Conservation (phyloP, 257 asterid genomes). For the Solanum pinnatisectum region DNA sequence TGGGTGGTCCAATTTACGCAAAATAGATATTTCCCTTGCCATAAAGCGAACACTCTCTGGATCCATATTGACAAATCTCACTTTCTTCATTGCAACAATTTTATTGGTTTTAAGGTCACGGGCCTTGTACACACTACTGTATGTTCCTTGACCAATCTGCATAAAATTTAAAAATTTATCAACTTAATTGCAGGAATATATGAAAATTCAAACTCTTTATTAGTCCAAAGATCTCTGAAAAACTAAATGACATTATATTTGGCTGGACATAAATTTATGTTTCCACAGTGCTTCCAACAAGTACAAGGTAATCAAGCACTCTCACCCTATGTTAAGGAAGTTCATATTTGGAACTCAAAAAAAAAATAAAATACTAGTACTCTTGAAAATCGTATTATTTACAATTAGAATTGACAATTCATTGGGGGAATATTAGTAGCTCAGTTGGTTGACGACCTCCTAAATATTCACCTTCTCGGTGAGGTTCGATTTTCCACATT, state of each 20-base stretch:
- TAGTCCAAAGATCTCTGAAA: not conserved
- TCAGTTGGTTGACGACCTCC: not conserved
- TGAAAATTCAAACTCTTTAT: not conserved
- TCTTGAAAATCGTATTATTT: not conserved
- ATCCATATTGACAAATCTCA: conserved; percentile 79
- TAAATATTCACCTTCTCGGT: not conserved
- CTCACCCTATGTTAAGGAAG: not conserved
- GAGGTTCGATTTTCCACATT: not conserved
- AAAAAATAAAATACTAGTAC: not conserved
- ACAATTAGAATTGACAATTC: not conserved
- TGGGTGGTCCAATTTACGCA: conserved; percentile 79
- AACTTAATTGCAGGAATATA: not conserved
- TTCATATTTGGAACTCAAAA: not conserved
- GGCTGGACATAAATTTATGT: not conserved
- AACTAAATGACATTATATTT: not conserved
- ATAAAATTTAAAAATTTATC: not conserved
- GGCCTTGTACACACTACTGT: conserved; percentile 93
- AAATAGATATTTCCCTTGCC: conserved; percentile 84
- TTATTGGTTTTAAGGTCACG: conserved; percentile 51
- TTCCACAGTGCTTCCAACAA: not conserved
- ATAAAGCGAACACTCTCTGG: conserved; percentile 92
- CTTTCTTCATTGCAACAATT: conserved; percentile 90
- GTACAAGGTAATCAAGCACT: not conserved
- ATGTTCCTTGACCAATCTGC: conserved; percentile 98
- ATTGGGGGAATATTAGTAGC: not conserved